Percentiles rank a stretch among this genome's conserved stretches.
Evolutionary conservation across 345 rosid species (phyloP).

Genomic region (Melaleuca alternifolia): DNA sequence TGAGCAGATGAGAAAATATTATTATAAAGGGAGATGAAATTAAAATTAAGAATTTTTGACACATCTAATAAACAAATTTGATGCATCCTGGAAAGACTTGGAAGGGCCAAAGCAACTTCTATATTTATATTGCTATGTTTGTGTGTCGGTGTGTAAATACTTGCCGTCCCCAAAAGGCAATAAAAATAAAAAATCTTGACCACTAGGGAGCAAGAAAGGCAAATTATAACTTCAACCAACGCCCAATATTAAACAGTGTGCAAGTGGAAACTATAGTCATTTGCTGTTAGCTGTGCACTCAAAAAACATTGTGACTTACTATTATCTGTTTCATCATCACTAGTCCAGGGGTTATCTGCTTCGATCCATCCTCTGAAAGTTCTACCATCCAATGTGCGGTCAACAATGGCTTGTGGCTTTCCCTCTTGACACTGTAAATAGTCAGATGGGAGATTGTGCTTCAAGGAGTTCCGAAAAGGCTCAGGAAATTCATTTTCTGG

Average conservation of each 20-base stretch:
- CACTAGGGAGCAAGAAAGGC: background rate
- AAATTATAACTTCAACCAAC: background rate
- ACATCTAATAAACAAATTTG: background rate
- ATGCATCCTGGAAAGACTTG: background rate
- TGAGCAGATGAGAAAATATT: background rate
- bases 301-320: conserved; percentile 18
- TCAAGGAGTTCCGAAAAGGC: conserved; percentile 42
- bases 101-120: background rate
- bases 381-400: conserved; percentile 62
- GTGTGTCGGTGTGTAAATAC: background rate
- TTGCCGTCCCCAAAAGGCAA: background rate
- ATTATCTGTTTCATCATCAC: conserved; percentile 88
- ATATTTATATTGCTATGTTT: background rate
- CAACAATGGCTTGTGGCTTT: conserved; percentile 78
- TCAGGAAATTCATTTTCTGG: conserved; percentile 89
- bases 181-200: background rate
- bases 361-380: conserved; percentile 81
- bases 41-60: background rate
- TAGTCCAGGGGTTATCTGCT: conserved; percentile 95
- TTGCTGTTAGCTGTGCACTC: background rate
- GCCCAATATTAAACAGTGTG: background rate
- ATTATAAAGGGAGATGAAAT: background rate
- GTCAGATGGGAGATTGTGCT: conserved; percentile 42
- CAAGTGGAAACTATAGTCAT: background rate
- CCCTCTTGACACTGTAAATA: conserved; percentile 85